Percentiles rank a stretch among this genome's conserved stretches.
Conservation (phyloP, 116 monocot species). For the Dioscorea cayenensis region DNA sequence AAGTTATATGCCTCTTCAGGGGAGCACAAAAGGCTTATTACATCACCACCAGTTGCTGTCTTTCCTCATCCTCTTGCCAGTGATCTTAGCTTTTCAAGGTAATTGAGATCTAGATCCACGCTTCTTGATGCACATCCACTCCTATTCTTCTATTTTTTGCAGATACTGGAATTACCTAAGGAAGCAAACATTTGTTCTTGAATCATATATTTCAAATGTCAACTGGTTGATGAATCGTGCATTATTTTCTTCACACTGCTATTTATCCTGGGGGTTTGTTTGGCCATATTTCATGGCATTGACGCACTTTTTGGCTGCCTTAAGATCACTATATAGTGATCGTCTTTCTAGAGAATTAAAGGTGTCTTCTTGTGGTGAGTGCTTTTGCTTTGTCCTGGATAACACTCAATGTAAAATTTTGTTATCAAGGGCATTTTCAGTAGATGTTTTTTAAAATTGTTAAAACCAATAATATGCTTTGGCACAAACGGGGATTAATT, state of each 20-base stretch:
- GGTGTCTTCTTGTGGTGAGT: conserved; percentile 51
- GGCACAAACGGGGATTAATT: too few relatives aligned
- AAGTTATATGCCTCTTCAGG: conserved; percentile 28
- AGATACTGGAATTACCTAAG: conserved; percentile 99
- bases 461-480: too few relatives aligned
- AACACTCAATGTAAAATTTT: too few relatives aligned
- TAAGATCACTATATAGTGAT: conserved; percentile 53
- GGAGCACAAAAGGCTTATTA: conserved; percentile 83
- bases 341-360: conserved; percentile 33
- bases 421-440: too few relatives aligned
- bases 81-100: conserved; percentile 95
- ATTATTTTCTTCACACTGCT: conserved; percentile 74
- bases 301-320: conserved; percentile 65
- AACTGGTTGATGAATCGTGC: conserved; percentile 99
- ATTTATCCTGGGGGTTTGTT: conserved; percentile 93
- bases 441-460: too few relatives aligned
- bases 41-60: conserved; percentile 90
- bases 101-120: background rate
- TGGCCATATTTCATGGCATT: conserved; percentile 79
- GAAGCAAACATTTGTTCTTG: conserved; percentile 99
- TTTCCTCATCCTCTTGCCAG: conserved; percentile 98
- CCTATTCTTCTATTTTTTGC: conserved; percentile 5
- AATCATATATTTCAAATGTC: conserved; percentile 87
- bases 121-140: background rate
- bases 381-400: background rate